Base-by-base conservation (phyloP, 306 rosid species). In the Gillenia trifoliata region DNA sequence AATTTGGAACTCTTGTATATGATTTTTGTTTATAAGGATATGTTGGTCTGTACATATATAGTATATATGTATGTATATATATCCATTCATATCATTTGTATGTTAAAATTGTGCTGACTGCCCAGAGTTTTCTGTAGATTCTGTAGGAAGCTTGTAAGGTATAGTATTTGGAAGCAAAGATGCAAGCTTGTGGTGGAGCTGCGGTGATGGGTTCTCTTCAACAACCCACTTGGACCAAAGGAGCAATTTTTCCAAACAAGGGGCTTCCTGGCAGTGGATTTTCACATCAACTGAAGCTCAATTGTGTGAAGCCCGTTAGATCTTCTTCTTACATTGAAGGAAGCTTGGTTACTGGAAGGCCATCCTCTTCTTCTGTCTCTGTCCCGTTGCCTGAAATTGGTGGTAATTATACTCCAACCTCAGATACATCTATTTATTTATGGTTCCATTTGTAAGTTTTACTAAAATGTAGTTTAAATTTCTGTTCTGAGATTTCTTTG, bases 131-230 rank as follows among this genome's bases (percentile, higher is more conserved):
- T 55, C 16, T 55, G 16, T 23, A 23, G 13, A 9, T 20, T 49
- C 2, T 47, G 67, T 62, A 68, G 68, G 76, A n/a, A 50, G 72
- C 1, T 54, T 71, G 55, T 49, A 57, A 33, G 17, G 30, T 22
- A 10, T 55, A 22, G 16, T 55, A 55, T 1, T 29, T 2, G 56
- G 73, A 74, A 64, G 76, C 60, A 23, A 84, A 56, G 79, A 91
- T 91, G 96, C 92, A 89, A 70, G 84, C 89, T 25, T 77, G 81
- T 36, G 31, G 79, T 71, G 87, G 90, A 76, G 78, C 79, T 74
- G 82, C 89, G 12, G 61, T 86, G 81, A 86, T 83, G 92, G 90
- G 92, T 71, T 84, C 89, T 56, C 56, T 87, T 72, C 93, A 89
- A 72, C 89, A 87, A 79, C 77, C 84, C 38, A 69, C 77, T 72